Conservation (phyloP, 2,329 filamentous ascomycete genomes). For the Hortaea sp. region DNA sequence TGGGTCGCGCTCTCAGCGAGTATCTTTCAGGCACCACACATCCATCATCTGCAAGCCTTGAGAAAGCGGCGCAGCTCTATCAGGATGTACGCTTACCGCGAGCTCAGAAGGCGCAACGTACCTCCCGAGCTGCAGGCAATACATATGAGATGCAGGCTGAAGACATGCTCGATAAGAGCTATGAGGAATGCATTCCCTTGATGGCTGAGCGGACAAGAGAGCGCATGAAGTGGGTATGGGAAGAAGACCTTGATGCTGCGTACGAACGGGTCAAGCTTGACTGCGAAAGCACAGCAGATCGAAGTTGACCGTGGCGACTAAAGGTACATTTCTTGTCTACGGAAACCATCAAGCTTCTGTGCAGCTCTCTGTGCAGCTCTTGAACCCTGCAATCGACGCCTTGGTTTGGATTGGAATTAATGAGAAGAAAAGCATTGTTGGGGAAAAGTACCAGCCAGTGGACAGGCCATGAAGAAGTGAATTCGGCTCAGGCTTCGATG, state of each 20-base stretch:
- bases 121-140: conserved; percentile 22
- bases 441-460: no score
- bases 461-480: no score
- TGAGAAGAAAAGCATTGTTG: no score
- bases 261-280: conserved; percentile 12
- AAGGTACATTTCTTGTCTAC: no score
- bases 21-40: conserved; percentile 10
- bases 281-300: no score
- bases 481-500: no score
- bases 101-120: conserved; percentile 25
- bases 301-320: no score
- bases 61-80: conserved; percentile 22
- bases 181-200: conserved; percentile 28
- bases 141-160: conserved; percentile 28
- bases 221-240: conserved; percentile 22
- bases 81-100: conserved; percentile 26
- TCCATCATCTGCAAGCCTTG: conserved; percentile 9
- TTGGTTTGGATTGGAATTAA: no score
- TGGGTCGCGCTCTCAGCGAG: conserved; percentile 27
- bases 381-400: no score
- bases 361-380: no score
- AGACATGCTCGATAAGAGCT: conserved; percentile 24
- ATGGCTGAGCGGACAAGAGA: conserved; percentile 21
- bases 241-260: conserved; percentile 25
- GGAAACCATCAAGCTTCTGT: no score